phyloP scores from a whole-genome alignment of 73 alveolate species.

The Paramecium tetraurelia region DNA sequence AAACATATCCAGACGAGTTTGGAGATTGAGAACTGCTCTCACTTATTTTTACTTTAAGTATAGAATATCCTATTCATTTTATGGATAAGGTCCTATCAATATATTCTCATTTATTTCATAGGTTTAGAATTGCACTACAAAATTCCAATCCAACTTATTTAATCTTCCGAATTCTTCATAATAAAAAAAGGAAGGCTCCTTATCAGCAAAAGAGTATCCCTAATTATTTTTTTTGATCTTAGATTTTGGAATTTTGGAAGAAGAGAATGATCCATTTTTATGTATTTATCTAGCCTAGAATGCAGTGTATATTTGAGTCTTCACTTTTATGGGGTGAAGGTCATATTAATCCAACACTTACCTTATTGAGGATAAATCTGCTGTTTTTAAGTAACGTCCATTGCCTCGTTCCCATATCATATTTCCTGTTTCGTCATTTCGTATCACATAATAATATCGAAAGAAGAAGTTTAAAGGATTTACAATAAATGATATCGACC shows the following conservation, averaged over 20 bases:
- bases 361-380: slow-evolving; percentile 13
- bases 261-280: slow-evolving; percentile 3
- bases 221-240: not conserved
- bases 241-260: not conserved
- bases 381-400: slow-evolving; percentile 9
- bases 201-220: not conserved
- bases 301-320: not conserved
- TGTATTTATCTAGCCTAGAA: not conserved
- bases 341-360: not conserved
- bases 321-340: not conserved
- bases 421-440: not conserved
- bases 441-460: slow-evolving; percentile 26
- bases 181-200: not conserved
- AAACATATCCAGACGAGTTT: slow-evolving; percentile 33
- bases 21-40: slow-evolving; percentile 15
- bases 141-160: slow-evolving; percentile 14
- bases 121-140: not conserved
- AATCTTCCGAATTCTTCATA: slow-evolving; percentile 29
- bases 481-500: slow-evolving; percentile 2
- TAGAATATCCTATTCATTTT: slow-evolving; percentile 20
- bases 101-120: slow-evolving; percentile 7
- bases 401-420: slow-evolving; percentile 47
- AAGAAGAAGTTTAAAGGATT: not conserved
- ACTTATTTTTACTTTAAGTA: not conserved
- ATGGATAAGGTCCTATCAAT: slow-evolving; percentile 34